Base-by-base conservation (phyloP, 345 rosid species). In the Draba incana region DNA sequence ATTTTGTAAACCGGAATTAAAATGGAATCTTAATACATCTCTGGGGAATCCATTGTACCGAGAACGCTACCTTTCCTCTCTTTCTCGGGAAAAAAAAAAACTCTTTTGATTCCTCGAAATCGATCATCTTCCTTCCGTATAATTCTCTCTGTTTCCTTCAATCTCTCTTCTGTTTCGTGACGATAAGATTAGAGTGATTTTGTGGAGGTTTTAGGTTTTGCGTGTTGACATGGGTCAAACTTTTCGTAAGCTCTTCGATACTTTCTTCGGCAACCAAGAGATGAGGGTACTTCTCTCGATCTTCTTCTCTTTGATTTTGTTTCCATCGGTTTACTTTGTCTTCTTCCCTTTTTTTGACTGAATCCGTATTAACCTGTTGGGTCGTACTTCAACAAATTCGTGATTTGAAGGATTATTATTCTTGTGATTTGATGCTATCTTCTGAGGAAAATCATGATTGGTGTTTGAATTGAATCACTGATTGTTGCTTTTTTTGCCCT, bases 191-290 rank as follows among this genome's bases (percentile, higher is more conserved):
- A 66, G 43, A 49, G 3, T 3, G 25, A 8, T 13, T 11, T 16
- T 10, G 39, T 49, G 51, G 28, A 13, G 44, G 30, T 63, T 50
- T 20, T 28, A 61, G 76, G 31, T 56, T 16, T 57, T 64, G 38
- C 6, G 28, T 55, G 55, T 28, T 31, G 64, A 33, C 46, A 91
- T 91, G 96, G 96, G 96, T 66, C 97, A 91, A 80, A 84, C 92
- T 66, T 88, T 88, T 70, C 86, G 93, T 59, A 91, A 85, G 80
- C 96, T 91, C 72, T 91, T 91, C 80, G 97, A 88, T 73, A 46
- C 83, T 67, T 88, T 91, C 79, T 91, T 91, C 72, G 97, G 97
- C 78, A 88, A 86, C 78, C 73, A 84, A 46, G 97, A 91, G 84
- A 91, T 91, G 97, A 82, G 93, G 84, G 97, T 86, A 81, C 63